Evolutionary conservation across 345 rosid genomes (phyloP).

Genomic region (Excoecaria agallocha): DNA sequence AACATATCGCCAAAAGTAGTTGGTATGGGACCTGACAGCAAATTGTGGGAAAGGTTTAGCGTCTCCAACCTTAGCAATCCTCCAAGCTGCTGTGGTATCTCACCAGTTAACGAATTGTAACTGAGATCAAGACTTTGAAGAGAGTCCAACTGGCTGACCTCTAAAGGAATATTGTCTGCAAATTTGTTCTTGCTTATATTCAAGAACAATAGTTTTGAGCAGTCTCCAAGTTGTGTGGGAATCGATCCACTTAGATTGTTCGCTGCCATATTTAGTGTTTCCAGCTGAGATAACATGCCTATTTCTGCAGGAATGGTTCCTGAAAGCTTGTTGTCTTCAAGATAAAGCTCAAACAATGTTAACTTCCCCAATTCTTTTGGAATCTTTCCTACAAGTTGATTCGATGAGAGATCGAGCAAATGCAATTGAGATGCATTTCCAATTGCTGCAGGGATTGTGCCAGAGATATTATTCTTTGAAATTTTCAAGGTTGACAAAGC

Average conservation of each 20-base stretch:
- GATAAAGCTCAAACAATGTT: neutral
- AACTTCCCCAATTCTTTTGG: neutral
- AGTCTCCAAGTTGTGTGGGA: no score
- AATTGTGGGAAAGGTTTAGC: neutral
- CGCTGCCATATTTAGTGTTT: no score
- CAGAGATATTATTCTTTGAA: slow-evolving; percentile 25
- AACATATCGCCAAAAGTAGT: no score
- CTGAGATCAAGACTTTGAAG: neutral
- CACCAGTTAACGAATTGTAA: neutral
- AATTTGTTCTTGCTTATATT: slow-evolving; percentile 11
- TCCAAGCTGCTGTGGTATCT: slow-evolving; percentile 15
- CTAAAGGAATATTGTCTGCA: slow-evolving; percentile 1
- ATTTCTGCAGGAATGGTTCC: neutral
- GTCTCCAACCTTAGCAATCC: neutral
- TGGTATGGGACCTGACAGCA: no score
- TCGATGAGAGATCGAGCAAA: no score
- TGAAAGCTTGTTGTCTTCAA: neutral
- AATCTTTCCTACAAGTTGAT: neutral
- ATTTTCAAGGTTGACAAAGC: slow-evolving; percentile 24
- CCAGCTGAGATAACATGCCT: neutral
- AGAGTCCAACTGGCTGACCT: neutral
- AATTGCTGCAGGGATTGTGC: slow-evolving; percentile 27
- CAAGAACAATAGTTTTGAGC: neutral
- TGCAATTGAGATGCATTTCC: slow-evolving; percentile 3
- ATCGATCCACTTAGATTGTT: no score